Percentiles rank a stretch among this genome's conserved stretches.
Evolutionary conservation across 768 basidiomycete genomes (phyloP).

Genomic region (Serendipita sp.): DNA sequence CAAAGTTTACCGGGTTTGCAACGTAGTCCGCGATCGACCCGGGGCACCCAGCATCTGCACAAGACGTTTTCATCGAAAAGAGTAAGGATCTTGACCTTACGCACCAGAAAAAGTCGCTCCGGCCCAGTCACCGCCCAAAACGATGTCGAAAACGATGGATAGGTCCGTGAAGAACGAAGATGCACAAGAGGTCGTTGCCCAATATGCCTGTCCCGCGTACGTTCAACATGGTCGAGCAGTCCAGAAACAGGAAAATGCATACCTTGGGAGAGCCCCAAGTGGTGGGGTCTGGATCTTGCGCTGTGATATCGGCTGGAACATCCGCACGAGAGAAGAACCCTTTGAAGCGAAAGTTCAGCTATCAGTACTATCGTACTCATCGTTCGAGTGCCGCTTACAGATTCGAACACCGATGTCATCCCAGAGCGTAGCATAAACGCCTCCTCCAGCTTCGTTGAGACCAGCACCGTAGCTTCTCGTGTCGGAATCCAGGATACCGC

Average conservation of each 20-base stretch:
- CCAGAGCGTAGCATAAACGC: conserved; percentile 29
- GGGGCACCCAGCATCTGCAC: conserved; percentile 18
- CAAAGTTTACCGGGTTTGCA: conserved; percentile 40
- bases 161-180: conserved; percentile 26
- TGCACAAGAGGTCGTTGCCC: conserved; percentile 24
- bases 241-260: not conserved
- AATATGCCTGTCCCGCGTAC: conserved; percentile 12
- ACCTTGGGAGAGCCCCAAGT: conserved; percentile 28
- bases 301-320: conserved; percentile 25
- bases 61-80: not conserved
- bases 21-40: conserved; percentile 26
- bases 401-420: conserved; percentile 28
- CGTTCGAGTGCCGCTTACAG: conserved; percentile 21
- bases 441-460: conserved; percentile 30
- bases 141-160: conserved; percentile 27
- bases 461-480: conserved; percentile 26
- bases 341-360: not conserved
- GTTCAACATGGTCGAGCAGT: not conserved
- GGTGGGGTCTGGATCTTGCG: conserved; percentile 24
- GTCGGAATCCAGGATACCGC: conserved; percentile 24
- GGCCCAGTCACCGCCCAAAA: conserved; percentile 29
- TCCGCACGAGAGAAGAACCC: conserved; percentile 23
- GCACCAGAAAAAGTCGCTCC: conserved; percentile 15
- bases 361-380: not conserved
- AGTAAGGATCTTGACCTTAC: conserved; percentile 12